phyloP scores from a whole-genome alignment of 495 filamentous ascomycete genomes.

The Chaetomium cochliodes region DNA sequence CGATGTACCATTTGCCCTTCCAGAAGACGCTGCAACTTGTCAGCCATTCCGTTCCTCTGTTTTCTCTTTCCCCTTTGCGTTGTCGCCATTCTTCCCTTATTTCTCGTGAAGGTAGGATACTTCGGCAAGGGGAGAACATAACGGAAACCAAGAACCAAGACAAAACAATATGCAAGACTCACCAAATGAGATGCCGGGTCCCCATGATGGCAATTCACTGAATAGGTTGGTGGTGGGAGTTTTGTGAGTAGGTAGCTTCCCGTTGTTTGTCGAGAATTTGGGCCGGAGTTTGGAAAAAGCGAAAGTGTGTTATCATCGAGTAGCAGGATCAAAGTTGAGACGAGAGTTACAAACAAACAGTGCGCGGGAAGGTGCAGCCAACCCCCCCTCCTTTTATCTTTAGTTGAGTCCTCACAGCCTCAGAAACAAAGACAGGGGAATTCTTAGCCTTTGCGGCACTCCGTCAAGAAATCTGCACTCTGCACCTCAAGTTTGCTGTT shows the following conservation, averaged over 20 bases:
- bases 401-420: not conserved
- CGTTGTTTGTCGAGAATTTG: not conserved
- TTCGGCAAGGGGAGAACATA: not conserved
- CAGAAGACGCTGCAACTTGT: slow-evolving; percentile 18
- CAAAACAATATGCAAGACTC: not conserved
- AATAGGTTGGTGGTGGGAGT: not conserved
- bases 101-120: not conserved
- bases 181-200: slow-evolving; percentile 23
- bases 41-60: not conserved
- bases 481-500: slow-evolving; percentile 2
- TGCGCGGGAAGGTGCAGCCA: not conserved
- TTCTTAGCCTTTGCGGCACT: not conserved
- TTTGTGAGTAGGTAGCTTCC: not conserved
- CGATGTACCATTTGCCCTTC: slow-evolving; percentile 20
- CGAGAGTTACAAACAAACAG: not conserved
- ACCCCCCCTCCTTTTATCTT: not conserved
- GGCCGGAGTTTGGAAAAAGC: not conserved
- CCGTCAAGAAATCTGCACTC: not conserved
- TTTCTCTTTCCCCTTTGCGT: not conserved
- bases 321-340: not conserved
- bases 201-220: slow-evolving; percentile 15
- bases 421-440: not conserved
- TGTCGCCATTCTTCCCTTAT: not conserved
- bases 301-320: not conserved
- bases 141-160: too few species aligned